Evolutionary conservation across 2,329 filamentous ascomycete species (phyloP), one percentile per base, ranked within the genome.

Genomic region (Sporothrix inflata): DNA sequence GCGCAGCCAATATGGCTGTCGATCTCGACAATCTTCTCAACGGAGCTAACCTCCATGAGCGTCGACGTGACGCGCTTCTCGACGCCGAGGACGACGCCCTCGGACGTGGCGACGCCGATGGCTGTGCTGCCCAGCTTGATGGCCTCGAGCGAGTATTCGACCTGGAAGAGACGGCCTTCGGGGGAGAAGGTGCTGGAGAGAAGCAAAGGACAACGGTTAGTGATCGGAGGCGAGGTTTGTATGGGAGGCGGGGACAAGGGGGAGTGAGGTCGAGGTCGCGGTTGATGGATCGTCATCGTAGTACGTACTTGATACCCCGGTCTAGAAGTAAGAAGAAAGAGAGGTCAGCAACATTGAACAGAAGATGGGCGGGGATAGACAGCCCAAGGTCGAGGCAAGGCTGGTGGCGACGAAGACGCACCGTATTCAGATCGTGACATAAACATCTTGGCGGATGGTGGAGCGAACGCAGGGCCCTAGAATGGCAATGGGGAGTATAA

Each of bases 391-490:
- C 57, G 68, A 65, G 47, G 55, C 38, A 38, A 27, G 40, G 53
- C 38, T 14, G 27, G 19, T 63, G 69, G 9, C 66, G 74, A 75
- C n/a, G 19, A 75, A 57, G 21, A 72, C 74, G 86, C 88, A 96
- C 95, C 96, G 87, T 99, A 99, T 95, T 99, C 96, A 82, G 95
- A 98, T 86, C 96, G 93, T 89, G 96, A 94, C 89, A 99, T 98
- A 90, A 99, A 99, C 96, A 97, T 97, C 79, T 86, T 94, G 88
- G 81, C 85, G 84, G 83, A 80, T 76, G 83, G 24, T 60, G 40
- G 9, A 6, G 55, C 27, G 38, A 9, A 47, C 8, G 16, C 16
- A 51, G 16, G 61, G 73, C 74, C 74, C 21, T 73, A 68, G 30
- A 73, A 34, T 45, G 70, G 70, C 70, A 69, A 67, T 38, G 49